Evolutionary conservation across 2,329 filamentous ascomycete genomes (phyloP), one percentile per base, ranked within the genome.

Genomic region (Chaetomium sp.): DNA sequence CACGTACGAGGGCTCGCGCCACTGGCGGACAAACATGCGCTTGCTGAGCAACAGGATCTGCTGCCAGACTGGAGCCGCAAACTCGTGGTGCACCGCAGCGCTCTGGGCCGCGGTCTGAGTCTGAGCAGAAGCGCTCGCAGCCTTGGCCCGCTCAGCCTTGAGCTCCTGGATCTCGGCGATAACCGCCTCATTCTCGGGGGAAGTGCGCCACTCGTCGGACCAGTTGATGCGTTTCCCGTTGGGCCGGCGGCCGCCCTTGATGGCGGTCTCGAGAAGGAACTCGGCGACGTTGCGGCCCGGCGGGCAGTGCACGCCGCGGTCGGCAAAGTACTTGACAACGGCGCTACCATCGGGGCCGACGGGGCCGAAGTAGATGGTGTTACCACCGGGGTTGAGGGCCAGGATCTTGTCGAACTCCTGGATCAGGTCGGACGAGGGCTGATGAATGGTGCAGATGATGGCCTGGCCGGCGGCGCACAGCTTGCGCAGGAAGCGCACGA

Each of bases 401-500:
- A 82, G 68, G 11, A 83, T 72, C 49, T 74, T 75, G 62, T 84
- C 80, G 52, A 84, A 75, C 60, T 71, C 66, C 46, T 70, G 65
- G 54, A 77, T 75, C 11, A 76, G 63, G 52, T 72, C 68, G 1
- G 73, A 72, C 0, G 68, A 72, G 0, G 74, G 74, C 60, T 77
- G 74, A 63, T 77, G 74, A 32, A 77, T 76, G 11, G 74, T 76
- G 48, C 71, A 72, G 3, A 77, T 62, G 11, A 77, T 67, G 27
- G 73, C 72, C 59, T 76, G 74, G 1, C 73, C 73, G 1, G 68
- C 69, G 36, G 70, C 68, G 2, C 79, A 74, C 1, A 84, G 72
- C 61, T 88, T 89, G 60, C 86, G 80, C 53, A 90, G 77, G 32
- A 89, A 76, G 65, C 82, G 79, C 34, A 85, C 79, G 65, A 89